These are phyloP conservation scores for Gracilaria gracilis DNA, from an alignment of 23 red algal species.

Conservation along the genomic window DNA sequence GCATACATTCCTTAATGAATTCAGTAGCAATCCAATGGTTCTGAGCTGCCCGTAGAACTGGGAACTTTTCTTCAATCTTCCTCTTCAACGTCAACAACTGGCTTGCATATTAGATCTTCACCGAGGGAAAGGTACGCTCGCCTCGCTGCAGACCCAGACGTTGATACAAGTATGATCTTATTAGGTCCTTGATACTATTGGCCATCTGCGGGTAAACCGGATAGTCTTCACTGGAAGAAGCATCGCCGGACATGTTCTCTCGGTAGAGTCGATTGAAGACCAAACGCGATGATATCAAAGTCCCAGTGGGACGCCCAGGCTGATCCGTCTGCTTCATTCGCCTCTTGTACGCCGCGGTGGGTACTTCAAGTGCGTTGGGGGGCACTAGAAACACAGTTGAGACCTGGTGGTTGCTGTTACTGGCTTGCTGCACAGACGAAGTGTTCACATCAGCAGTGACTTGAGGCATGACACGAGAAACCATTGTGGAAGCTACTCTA, in stretches of 20 bases:
- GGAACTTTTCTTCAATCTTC: not conserved
- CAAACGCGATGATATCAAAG: not conserved
- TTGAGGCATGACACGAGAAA: no score
- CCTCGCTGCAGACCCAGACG: not conserved
- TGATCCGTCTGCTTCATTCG: not conserved
- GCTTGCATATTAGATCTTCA: not conserved
- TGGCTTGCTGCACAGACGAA: not conserved
- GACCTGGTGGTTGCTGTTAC: not conserved
- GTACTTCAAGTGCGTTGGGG: not conserved
- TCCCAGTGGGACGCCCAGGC: not conserved
- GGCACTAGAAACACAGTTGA: not conserved
- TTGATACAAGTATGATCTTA: not conserved
- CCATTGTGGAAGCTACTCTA: no score
- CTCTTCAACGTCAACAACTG: not conserved
- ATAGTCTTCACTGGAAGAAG: not conserved
- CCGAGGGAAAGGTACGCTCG: not conserved
- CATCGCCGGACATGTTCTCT: not conserved
- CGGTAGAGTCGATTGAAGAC: slow-evolving; percentile 5
- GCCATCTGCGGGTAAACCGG: not conserved
- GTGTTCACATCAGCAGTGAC: no score
- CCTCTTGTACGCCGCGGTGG: not conserved
- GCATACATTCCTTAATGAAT: not conserved
- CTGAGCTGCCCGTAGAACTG: not conserved
- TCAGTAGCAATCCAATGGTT: not conserved
- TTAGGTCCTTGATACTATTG: not conserved